These are phyloP conservation scores for Bolboschoenus planiculmis DNA, from an alignment of 176 grass and related monocot genomes.

Conservation along the genomic window DNA sequence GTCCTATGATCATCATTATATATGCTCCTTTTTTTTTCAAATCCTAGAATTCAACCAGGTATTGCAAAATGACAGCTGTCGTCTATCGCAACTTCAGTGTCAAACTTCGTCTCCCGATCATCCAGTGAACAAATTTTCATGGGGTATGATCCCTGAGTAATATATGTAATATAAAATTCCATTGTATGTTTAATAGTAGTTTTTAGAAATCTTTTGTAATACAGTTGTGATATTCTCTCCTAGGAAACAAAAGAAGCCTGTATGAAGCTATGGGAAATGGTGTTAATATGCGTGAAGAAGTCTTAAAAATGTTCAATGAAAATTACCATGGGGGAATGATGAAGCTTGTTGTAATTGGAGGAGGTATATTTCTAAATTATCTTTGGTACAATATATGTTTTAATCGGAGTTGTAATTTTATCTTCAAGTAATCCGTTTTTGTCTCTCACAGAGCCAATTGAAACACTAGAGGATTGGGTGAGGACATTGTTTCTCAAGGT, in stretches of 20 bases:
- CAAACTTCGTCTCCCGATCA: slow-evolving; percentile 60
- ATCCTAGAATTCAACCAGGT: slow-evolving; percentile 19
- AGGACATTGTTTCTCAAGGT: slow-evolving; percentile 77
- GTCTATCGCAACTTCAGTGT: slow-evolving; percentile 79
- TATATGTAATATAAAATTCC: not conserved
- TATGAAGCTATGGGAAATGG: slow-evolving; percentile 81
- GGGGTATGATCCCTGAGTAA: slow-evolving; percentile 53
- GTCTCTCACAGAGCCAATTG: slow-evolving; percentile 68
- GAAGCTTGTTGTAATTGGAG: slow-evolving; percentile 90
- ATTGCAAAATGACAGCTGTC: slow-evolving; percentile 69
- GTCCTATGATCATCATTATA: not conserved
- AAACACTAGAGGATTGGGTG: slow-evolving; percentile 79
- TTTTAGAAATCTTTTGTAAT: slow-evolving; percentile 25
- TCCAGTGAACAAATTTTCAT: slow-evolving; percentile 85
- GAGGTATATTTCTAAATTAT: slow-evolving; percentile 42
- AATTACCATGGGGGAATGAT: slow-evolving; percentile 87
- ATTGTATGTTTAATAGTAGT: not conserved
- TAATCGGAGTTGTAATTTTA: not conserved
- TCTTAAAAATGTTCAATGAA: slow-evolving; percentile 59
- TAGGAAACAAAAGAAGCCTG: slow-evolving; percentile 96
- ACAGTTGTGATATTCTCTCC: slow-evolving; percentile 8
- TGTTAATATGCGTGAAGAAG: slow-evolving; percentile 81
- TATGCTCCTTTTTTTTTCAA: not conserved
- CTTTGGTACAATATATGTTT: not conserved
- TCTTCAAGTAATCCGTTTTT: not conserved